These are phyloP conservation scores for Zymoseptoria crescenta DNA, from an alignment of 2,329 filamentous ascomycete species.

Conservation along the genomic window DNA sequence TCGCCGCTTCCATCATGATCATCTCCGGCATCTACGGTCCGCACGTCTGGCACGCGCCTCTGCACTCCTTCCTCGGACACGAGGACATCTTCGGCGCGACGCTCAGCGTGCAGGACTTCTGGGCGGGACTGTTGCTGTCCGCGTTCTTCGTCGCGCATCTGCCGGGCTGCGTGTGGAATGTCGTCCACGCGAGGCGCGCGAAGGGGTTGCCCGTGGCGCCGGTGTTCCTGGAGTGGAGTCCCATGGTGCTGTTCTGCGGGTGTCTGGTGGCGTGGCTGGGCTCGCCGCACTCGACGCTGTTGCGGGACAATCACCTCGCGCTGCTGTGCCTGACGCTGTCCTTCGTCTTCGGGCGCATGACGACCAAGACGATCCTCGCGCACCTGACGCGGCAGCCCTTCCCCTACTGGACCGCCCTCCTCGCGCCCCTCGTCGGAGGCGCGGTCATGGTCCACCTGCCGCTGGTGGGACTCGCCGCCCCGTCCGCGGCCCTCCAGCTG, in stretches of 20 bases:
- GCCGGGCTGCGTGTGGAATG: constrained; percentile 83
- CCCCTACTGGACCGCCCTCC: constrained; percentile 91
- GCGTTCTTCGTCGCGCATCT: constrained; percentile 56
- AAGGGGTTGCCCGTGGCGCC: constrained; percentile 68
- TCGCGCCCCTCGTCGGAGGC: constrained; percentile 77
- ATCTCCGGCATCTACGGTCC: constrained; percentile 83
- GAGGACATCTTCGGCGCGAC: constrained; percentile 56
- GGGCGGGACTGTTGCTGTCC: constrained; percentile 55
- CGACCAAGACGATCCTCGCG: constrained; percentile 96
- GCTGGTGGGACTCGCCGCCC: constrained; percentile 58
- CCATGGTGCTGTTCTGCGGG: constrained; percentile 73
- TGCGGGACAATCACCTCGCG: constrained; percentile 77
- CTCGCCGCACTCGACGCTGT: constrained; percentile 75
- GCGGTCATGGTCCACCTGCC: constrained; percentile 78
- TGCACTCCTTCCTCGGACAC: constrained; percentile 59
- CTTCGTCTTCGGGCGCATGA: constrained; percentile 97
- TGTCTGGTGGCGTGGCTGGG: constrained; percentile 78
- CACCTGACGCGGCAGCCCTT: constrained; percentile 91
- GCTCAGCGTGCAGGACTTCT: constrained; percentile 75
- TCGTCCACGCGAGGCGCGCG: constrained; percentile 64
- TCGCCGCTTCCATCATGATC: constrained; percentile 80
- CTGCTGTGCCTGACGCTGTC: constrained; percentile 89
- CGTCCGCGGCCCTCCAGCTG: constrained; percentile 58
- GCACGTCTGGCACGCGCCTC: constrained; percentile 71
- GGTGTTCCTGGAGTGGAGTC: constrained; percentile 88